These are phyloP conservation scores for Psilocybe mexicana DNA, from an alignment of 1,284 basidiomycete species.

Conservation along the genomic window DNA sequence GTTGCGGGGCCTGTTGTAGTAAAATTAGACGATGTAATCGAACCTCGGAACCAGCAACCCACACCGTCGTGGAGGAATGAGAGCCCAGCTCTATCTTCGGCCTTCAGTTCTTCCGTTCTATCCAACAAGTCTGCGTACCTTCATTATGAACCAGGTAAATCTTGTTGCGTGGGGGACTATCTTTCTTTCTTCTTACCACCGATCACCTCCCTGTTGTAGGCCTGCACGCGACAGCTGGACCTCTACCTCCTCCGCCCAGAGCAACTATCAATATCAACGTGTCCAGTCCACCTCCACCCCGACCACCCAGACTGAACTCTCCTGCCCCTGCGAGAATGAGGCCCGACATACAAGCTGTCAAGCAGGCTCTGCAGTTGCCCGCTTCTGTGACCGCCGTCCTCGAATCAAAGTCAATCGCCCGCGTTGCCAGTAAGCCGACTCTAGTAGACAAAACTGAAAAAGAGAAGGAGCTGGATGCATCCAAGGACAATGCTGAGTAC, in stretches of 20 bases:
- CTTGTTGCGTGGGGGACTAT: neutral
- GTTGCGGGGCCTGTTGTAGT: slow-evolving; percentile 61
- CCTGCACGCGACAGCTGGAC: slow-evolving; percentile 68
- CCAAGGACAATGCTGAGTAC: slow-evolving; percentile 12
- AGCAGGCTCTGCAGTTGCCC: slow-evolving; percentile 57
- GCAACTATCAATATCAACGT: slow-evolving; percentile 50
- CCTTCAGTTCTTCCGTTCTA: slow-evolving; percentile 15
- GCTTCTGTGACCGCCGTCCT: slow-evolving; percentile 52
- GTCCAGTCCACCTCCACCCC: slow-evolving; percentile 54
- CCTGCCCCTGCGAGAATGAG: slow-evolving; percentile 41
- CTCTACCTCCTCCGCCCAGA: slow-evolving; percentile 49
- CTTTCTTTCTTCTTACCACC: neutral
- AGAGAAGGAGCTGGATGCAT: neutral
- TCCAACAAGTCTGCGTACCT: slow-evolving; percentile 42
- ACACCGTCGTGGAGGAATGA: slow-evolving; percentile 14
- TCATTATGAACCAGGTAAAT: slow-evolving; percentile 56
- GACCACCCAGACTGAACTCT: slow-evolving; percentile 63
- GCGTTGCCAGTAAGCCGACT: slow-evolving; percentile 7
- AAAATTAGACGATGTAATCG: slow-evolving; percentile 36
- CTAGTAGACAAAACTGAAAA: slow-evolving; percentile 2
- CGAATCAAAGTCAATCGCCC: slow-evolving; percentile 27
- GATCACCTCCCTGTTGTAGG: slow-evolving; percentile 33
- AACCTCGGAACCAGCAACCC: slow-evolving; percentile 26
- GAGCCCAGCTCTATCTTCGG: neutral
- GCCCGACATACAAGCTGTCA: slow-evolving; percentile 53